Base-by-base conservation (phyloP, 805 yeast species). In the Metschnikowia borealis region DNA sequence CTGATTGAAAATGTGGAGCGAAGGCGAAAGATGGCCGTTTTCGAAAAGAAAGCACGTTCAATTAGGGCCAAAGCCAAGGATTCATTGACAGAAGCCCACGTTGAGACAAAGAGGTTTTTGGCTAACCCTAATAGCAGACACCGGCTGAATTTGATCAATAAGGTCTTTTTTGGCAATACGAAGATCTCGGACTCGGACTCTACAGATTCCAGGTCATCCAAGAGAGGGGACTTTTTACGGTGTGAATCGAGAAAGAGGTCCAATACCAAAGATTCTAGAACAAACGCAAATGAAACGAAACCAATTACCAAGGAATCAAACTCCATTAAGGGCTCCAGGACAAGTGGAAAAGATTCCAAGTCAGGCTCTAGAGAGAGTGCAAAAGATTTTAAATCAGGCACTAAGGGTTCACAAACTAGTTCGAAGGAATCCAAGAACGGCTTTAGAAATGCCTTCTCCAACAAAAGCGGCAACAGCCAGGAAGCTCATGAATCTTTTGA, bases 1-100 rank as follows among this genome's bases (percentile, higher is more conserved):
- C 46, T 68, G 18, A 51, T 74, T n/a, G 92, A 84, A 57, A 95
- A 89, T 62, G 74, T 71, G 55, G 70, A 74, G 46, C 73, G 96
- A 53, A 45, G 80, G 11, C 80, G 79, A 21, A 83, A 86, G 43
- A 46, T 56, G 38, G 64, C 71, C 5, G 50, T 67, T 11, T 74
- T 73, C 41, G 74, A 74, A 14, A 66, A 69, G 50, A 59, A 64
- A 38, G 60, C 57, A 1, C 50, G 50, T 6, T 55, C 51, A 7
- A 44, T 69, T 31, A 49, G 54, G 10, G 34, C 54, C 2, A 45
- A 45, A 4, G 48, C 53, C 3, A 38, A 38, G 6, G 57, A 52
- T 14, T 17, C 49, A 2, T 48, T 57, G 17, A 42, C 56, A 1
- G 38, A 44, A 5, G 38, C 46, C 3, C 40, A 40, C 3, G 55